Conservation (phyloP, 129 eudicot genomes). For the Cynara cardunculus region DNA sequence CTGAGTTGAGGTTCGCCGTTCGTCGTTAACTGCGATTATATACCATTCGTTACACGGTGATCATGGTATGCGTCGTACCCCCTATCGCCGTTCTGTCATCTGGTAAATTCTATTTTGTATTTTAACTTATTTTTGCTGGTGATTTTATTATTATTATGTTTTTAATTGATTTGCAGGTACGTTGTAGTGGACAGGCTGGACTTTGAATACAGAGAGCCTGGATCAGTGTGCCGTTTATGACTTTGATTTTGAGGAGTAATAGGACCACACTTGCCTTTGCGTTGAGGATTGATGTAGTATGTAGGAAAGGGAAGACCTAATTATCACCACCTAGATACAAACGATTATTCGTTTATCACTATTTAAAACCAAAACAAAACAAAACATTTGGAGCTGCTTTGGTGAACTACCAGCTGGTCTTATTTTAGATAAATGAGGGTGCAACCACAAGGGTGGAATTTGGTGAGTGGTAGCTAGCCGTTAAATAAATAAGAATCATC, state of each 20-base stretch:
- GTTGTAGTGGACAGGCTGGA: conserved; percentile 34
- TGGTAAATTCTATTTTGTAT: not conserved
- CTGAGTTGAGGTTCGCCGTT: not conserved
- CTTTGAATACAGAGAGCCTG: not conserved
- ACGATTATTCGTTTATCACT: not conserved
- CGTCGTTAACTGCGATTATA: conserved; percentile 4
- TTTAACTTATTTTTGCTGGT: not conserved
- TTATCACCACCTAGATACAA: not conserved
- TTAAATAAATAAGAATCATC: not conserved
- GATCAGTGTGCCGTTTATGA: conserved; percentile 25
- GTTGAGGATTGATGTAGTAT: conserved; percentile 1
- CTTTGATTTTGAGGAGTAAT: conserved; percentile 15
- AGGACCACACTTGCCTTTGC: conserved; percentile 28
- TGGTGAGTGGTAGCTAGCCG: conserved; percentile 22
- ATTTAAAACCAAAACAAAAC: not conserved
- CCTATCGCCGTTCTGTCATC: conserved; percentile 3
- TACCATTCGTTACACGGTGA: not conserved
- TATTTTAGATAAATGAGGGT: not conserved
- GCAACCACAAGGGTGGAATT: conserved; percentile 9
- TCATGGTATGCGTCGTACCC: not conserved
- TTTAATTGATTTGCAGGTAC: conserved; percentile 13
- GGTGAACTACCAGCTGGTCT: conserved; percentile 16
- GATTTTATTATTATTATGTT: not conserved
- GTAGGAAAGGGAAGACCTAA: not conserved
- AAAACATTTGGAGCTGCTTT: not conserved